Evolutionary conservation across 345 rosid species (phyloP), one percentile per base, ranked within the genome.

Genomic region (Litchi chinensis): DNA sequence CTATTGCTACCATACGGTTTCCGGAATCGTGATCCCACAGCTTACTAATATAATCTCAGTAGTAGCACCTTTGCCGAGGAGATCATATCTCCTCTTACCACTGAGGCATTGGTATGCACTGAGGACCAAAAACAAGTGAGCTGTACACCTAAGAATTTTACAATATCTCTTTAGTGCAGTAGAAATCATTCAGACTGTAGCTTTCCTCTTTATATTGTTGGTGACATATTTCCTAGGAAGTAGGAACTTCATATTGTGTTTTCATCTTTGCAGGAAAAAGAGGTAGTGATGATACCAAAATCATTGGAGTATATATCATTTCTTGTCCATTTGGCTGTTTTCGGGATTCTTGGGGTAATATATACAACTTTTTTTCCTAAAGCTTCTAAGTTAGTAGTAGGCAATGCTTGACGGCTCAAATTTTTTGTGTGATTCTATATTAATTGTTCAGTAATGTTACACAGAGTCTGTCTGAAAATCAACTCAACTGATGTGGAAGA

Each of bases 291-390:
- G 37, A 78, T 91, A 83, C 88, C 93, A 54, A 82, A 79, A 52
- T 83, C 84, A 59, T 74, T 87, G 83, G 93, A 90, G 48, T 90
- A 89, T 68, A 69, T 83, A 19, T 86, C 91, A 2, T 90, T 87
- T 50, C 88, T 89, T 10, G 28, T 87, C 73, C 88, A 92, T 88
- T 81, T 93, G 59, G 89, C 98, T 70, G 84, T 89, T 82, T 92
- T 93, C 82, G 96, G 93, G 62, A 90, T 93, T 86, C 89, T 93
- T 56, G 96, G 98, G 91, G 96, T 93, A 87, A 74, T 65, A 9
- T 11, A 10, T 39, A 10, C 22, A 26, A 48, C 63, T 52, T 5
- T 65, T 41, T 5, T 21, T 32, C 21, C 21, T 46, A 32, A 66
- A 50, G 16, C 37, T 12, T 65, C 48, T 48, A 64, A 22, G 37